phyloP scores from a whole-genome alignment of 495 filamentous ascomycete genomes.

The Extremus antarcticus region DNA sequence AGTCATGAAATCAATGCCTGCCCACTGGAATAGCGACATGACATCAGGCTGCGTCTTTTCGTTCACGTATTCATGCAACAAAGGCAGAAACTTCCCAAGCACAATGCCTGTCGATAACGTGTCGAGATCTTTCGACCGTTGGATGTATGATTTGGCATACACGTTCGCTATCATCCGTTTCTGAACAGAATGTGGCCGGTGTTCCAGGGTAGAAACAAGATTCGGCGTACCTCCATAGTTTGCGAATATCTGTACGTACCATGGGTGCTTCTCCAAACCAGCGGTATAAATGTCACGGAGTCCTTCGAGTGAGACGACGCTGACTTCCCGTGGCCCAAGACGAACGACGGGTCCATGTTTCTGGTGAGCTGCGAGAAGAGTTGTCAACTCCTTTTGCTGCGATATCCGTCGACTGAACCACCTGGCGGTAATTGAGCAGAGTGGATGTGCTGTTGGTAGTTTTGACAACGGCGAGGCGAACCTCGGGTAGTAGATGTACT shows the following conservation, averaged over 20 bases:
- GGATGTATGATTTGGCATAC: slow-evolving; percentile 63
- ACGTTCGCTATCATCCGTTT: slow-evolving; percentile 62
- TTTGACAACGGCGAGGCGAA: slow-evolving; percentile 55
- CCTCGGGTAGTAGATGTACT: slow-evolving; percentile 47
- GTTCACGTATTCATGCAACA: slow-evolving; percentile 23
- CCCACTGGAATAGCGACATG: slow-evolving; percentile 24
- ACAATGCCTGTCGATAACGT: slow-evolving; percentile 51
- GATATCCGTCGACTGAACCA: slow-evolving; percentile 57
- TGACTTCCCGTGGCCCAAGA: slow-evolving; percentile 53
- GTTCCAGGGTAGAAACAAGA: slow-evolving; percentile 28
- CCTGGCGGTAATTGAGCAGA: slow-evolving; percentile 41
- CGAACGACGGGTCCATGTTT: slow-evolving; percentile 47
- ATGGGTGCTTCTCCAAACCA: slow-evolving; percentile 62
- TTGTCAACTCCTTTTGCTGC: slow-evolving; percentile 45
- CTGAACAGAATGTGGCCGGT: slow-evolving; percentile 45
- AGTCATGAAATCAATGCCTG: slow-evolving; percentile 35
- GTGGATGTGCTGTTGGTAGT: slow-evolving; percentile 56
- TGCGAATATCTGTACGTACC: slow-evolving; percentile 52
- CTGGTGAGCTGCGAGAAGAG: slow-evolving; percentile 47
- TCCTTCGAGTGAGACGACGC: slow-evolving; percentile 52
- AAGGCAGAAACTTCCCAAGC: slow-evolving; percentile 51
- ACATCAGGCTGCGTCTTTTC: slow-evolving; percentile 23
- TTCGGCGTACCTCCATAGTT: slow-evolving; percentile 42
- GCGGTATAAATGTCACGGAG: slow-evolving; percentile 61
- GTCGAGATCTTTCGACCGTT: slow-evolving; percentile 47